Conservation (phyloP, 495 filamentous ascomycete genomes). For the Margaritispora aquatica region DNA sequence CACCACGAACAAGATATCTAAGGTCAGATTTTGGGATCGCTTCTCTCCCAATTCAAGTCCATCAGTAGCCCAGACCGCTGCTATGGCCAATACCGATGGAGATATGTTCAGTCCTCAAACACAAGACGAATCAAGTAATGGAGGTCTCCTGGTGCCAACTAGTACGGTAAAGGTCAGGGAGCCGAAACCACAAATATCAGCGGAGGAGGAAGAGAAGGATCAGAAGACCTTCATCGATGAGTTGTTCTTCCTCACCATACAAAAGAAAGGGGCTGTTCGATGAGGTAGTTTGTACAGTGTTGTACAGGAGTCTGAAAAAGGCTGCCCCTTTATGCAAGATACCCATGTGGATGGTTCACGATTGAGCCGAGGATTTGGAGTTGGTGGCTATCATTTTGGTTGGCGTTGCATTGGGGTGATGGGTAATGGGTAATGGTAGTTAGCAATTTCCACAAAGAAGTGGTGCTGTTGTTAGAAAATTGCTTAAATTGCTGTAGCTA, state of each 20-base stretch:
- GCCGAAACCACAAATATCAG: background rate
- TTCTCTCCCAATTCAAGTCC: background rate
- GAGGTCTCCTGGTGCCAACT: background rate
- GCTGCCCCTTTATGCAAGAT: background rate
- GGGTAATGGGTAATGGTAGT: background rate
- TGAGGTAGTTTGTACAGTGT: background rate
- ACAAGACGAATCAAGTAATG: background rate
- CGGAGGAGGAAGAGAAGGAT: constrained; percentile 10
- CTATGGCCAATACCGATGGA: background rate
- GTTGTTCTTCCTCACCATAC: constrained; percentile 6
- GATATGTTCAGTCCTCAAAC: background rate
- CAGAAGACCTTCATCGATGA: constrained; percentile 18
- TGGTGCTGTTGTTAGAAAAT: background rate
- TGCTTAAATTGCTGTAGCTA: background rate
- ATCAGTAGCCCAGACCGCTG: background rate
- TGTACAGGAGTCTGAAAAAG: background rate
- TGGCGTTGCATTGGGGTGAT: background rate
- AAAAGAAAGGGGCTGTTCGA: background rate
- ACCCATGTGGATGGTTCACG: background rate
- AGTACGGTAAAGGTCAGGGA: background rate
- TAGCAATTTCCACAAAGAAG: background rate
- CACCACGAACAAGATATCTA: background rate
- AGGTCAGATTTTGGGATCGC: constrained; percentile 3
- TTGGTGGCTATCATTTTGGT: background rate
- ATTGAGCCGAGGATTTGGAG: background rate